Evolutionary conservation across 1,139 yeast genomes (phyloP), one percentile per base, ranked within the genome.

Genomic region (Geotrichum klebahnii): DNA sequence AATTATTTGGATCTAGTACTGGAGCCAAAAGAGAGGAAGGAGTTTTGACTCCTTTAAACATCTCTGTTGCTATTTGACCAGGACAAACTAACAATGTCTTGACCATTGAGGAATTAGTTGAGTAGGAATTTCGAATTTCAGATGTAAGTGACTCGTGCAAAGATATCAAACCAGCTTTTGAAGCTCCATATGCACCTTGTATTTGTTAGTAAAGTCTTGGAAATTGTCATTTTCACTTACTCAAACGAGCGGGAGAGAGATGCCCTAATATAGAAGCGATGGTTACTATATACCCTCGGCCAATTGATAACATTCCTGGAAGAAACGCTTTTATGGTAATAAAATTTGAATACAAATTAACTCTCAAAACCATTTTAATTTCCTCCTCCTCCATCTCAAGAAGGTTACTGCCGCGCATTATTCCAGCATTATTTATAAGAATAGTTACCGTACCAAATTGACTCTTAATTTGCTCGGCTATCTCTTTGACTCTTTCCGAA

Each of bases 201-300:
- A 23, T 5, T 12, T 14, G 46, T 44, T 44, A 34, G 37, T 24
- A 23, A 19, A 34, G 16, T 22, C 36, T 14, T 10, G 3, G 9
- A 37, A 42, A 4, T 14, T 16, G 16, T 17, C 12, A 26, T n/a
- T 23, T 35, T 14, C 1, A 31, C 41, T 16, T 44, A 40, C 85
- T 78, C 51, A 87, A 71, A 31, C 82, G 71, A 5, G 96, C 92
- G 0, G 97, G 97, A 0, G 95, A 78, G 73, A 85, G 75, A 56
- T 84, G 82, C 0, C 96, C 97, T 51, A 90, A 71, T 0, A 87
- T 87, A 0, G 96, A 86, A 0, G 92, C 88, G 32, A 90, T 72
- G 2, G 90, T 85, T 26, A 90, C 80, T 16, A 92, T 75, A 62
- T 82, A 86, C 0, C 97, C 96, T 38, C 94, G 71, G 49, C 74